Evolutionary conservation across 1,284 basidiomycete genomes (phyloP), one percentile per base, ranked within the genome.

Genomic region (Prillingera fragicola): DNA sequence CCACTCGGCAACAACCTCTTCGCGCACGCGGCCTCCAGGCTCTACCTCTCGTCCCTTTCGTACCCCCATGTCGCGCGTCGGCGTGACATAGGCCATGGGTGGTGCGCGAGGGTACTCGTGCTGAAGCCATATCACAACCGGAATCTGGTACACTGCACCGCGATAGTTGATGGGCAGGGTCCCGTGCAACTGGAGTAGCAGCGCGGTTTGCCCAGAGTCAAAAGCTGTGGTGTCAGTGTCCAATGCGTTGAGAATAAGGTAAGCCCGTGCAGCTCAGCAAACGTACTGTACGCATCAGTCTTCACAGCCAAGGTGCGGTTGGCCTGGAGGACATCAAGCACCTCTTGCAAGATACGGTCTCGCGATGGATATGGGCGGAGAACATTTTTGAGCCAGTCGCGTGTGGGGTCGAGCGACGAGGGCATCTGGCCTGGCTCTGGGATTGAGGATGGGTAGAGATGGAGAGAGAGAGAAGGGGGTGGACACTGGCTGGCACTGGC

Each of bases 61-160:
- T 54, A 99, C 80, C 46, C 91, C 82, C 85, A 98, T 92, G 57
- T 87, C 84, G 38, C 75, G 78, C 1, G 90, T 96, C n/a, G 95
- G 94, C 10, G 88, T 84, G 51, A 99, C 92, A 71, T 89, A 97
- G n/a, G 79, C 78, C 59, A 98, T 80, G 8, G 95, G 95, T 2
- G 90, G 81, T 24, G 77, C 74, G 33, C 77, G 75, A 3, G 90
- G 90, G 63, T 88, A 94, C 33, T 87, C 83, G 48, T 79, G 78
- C 5, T 87, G 78, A 33, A 95, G 58, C 94, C 94, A 98, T 52
- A 95, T 59, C 13, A 86, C 80, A 58, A 98, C 72, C 3, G 95
- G 94, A 56, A 98, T 97, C 68, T 98, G 88, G 75, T 99, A 99
- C 1, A 84, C 78, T 0, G 80, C 73, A 4, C 76, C 74, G 39